Percentiles rank a stretch among this genome's conserved stretches.
Conservation (phyloP, 768 basidiomycete genomes). For the Amyloporia xantha region DNA sequence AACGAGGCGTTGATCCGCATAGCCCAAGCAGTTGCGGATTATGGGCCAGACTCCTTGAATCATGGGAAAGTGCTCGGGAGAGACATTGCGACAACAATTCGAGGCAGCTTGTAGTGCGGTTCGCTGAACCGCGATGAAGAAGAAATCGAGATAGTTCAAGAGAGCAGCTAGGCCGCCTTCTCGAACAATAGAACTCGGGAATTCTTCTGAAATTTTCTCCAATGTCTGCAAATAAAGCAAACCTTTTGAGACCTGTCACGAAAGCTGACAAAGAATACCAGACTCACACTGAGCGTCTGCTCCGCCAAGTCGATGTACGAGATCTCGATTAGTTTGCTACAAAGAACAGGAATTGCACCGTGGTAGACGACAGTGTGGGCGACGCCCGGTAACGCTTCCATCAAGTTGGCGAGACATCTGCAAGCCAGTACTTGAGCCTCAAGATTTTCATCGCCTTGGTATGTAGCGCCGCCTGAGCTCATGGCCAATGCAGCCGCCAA, state of each 20-base stretch:
- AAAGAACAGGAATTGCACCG: slow-evolving; percentile 96
- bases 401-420: slow-evolving; percentile 92
- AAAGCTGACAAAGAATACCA: slow-evolving; percentile 11
- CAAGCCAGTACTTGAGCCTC: slow-evolving; percentile 96
- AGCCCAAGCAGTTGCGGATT: slow-evolving; percentile 85
- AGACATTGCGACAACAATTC: slow-evolving; percentile 92
- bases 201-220: slow-evolving; percentile 98
- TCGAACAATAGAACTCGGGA: slow-evolving; percentile 90
- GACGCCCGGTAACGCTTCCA: slow-evolving; percentile 97
- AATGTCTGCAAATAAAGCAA: slow-evolving; percentile 57
- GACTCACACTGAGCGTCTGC: slow-evolving; percentile 91
- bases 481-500: slow-evolving; percentile 84
- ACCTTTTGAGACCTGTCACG: slow-evolving; percentile 6
- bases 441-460: slow-evolving; percentile 77
- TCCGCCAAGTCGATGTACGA: slow-evolving; percentile 98
- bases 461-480: slow-evolving; percentile 57
- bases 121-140: slow-evolving; percentile 94
- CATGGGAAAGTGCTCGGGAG: slow-evolving; percentile 83
- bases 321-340: slow-evolving; percentile 95
- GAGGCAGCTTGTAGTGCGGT: slow-evolving; percentile 95
- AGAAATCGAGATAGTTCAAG: slow-evolving; percentile 96
- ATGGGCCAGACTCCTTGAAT: slow-evolving; percentile 88
- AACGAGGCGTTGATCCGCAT: slow-evolving; percentile 94
- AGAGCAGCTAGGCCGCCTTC: slow-evolving; percentile 92
- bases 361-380: slow-evolving; percentile 98